A percentile compares a stretch with the other conserved stretches of the same genome.
Conservation (phyloP, 305 asterid species). For the Fraxinus albicans region DNA sequence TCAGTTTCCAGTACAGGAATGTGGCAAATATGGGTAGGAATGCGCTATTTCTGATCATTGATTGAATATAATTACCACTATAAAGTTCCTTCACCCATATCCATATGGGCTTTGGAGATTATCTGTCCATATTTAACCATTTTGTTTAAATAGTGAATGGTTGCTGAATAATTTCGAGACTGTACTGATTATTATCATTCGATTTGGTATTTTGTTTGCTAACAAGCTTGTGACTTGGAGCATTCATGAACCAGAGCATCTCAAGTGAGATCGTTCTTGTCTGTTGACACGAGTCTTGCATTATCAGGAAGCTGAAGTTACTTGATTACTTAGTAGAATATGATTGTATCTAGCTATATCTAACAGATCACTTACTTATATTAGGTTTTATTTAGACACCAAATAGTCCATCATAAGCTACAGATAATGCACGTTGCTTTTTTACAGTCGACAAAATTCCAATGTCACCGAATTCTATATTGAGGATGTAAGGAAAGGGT, state of each 20-base stretch:
- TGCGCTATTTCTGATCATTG: background rate
- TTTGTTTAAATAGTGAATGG: background rate
- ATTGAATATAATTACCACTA: background rate
- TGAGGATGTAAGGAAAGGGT: background rate
- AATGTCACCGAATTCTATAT: background rate
- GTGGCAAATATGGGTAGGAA: background rate
- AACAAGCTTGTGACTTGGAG: background rate
- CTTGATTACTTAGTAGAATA: background rate
- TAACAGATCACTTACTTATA: background rate
- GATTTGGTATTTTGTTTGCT: background rate
- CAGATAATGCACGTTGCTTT: background rate
- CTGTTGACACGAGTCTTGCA: background rate
- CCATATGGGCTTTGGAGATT: background rate
- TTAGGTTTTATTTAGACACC: background rate
- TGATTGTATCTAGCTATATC: background rate
- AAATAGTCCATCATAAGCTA: background rate
- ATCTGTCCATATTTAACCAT: background rate
- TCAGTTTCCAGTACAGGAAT: background rate
- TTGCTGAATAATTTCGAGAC: background rate
- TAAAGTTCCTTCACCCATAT: background rate
- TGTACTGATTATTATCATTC: background rate
- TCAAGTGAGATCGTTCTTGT: background rate
- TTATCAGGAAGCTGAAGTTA: background rate
- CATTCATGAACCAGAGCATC: background rate
- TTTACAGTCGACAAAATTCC: background rate